Base-by-base conservation (phyloP, 73 alveolate genomes). In the Paraurostyla sp. region DNA sequence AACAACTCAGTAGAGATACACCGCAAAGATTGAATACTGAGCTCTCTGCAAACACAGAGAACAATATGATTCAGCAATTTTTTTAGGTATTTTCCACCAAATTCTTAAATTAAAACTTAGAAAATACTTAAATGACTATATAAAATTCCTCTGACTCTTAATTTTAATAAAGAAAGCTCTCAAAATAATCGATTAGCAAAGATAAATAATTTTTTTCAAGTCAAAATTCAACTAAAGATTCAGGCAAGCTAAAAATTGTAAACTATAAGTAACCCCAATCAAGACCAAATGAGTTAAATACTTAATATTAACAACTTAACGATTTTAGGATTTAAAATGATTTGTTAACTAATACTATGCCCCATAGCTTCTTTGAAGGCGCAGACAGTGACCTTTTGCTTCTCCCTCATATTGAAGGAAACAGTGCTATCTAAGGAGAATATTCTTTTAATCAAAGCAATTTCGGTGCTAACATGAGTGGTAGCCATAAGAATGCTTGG, bases 21-120 rank as follows among this genome's bases (percentile, higher is more conserved):
- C 16, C 33, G 13, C 54, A 2, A 3, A 65, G 25, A 2, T 13
- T 65, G 33, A 2, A 32, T 6, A 65, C 82, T 38, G 82, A 65
- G 58, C 82, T 65, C 9, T 38, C 82, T 36, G 23, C 41, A 65
- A 65, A 65, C 41, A 65, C 82, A 38, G 82, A 65, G 25, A 65
- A 65, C 25, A 65, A 65, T 65, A 38, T 38, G 29, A 65, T 65
- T 7, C 35, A 38, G 82, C 36, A 65, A 6, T 22, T 65, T 18
- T 65, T 65, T 65, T 56, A 65, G 56, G 82, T 65, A 35, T 65
- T 65, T 38, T 38, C n/a, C n/a, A n/a, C n/a, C n/a, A n/a, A n/a
- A n/a, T n/a, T n/a, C n/a, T n/a, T n/a, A n/a, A n/a, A n/a, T n/a
- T n/a, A n/a, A n/a, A n/a, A n/a, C n/a, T 4, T n/a, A 7, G 41